Evolutionary conservation across 2,329 filamentous ascomycete species (phyloP), one percentile per base, ranked within the genome.

Genomic region (Coniochaeta sp.): DNA sequence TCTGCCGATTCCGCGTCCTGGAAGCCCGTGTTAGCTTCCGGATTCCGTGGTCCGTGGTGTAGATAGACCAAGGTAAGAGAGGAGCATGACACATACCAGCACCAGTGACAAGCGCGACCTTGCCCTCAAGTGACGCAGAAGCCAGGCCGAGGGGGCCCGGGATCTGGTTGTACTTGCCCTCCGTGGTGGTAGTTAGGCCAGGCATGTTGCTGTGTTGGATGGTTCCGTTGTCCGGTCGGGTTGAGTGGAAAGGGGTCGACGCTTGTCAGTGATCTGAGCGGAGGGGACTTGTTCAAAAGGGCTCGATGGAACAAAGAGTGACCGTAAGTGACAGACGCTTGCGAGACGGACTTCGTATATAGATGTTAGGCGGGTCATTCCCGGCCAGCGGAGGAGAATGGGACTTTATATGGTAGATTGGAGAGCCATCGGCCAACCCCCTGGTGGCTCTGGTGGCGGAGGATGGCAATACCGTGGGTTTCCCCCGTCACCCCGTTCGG

Each of bases 1-100:
- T 58, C 82, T 80, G 62, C 86, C 86, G 65, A 89, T 88, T 66
- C 86, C 86, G 71, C 86, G 84, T 67, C 67, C 60, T 62, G 19
- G 9, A 19, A 38, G n/a, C 28, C 32, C 36, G 28, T 22, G 5
- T 38, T 34, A 55, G 54, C 54, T 22, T 5, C 3, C 6, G 5
- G 9, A 12, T 36, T 12, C 5, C 34, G 34, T 3, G 6, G 34
- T 36, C 12, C 7, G n/a, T n/a, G n/a, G n/a, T n/a, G n/a, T n/a
- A n/a, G n/a, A n/a, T n/a, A n/a, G n/a, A n/a, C n/a, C n/a, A n/a
- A n/a, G n/a, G n/a, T n/a, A n/a, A n/a, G n/a, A n/a, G 17, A 19
- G 34, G 28, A 16, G 22, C 24, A 24, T 28, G 44, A 12, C 22
- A 67, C 67, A 16, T 66, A 69, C 69, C 69, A 55, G 69, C 67